A percentile compares a stretch with the other conserved stretches of the same genome.
Conservation (phyloP, 2,329 filamentous ascomycete species). For the Colletotrichum echinochloae region DNA sequence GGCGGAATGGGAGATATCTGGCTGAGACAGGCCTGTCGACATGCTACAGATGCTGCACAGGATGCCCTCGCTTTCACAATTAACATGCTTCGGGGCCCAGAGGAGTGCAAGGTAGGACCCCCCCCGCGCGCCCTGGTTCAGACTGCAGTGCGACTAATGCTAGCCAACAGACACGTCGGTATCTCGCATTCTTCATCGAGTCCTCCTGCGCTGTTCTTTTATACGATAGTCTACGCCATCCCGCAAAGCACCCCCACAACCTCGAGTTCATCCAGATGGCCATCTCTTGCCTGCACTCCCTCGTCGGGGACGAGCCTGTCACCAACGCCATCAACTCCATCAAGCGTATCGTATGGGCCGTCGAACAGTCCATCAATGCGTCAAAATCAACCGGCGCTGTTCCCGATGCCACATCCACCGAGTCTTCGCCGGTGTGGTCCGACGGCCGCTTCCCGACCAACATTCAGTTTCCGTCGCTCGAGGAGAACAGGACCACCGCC, state of each 20-base stretch:
- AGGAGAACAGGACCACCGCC: slow-evolving; percentile 29
- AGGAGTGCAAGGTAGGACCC: slow-evolving; percentile 24
- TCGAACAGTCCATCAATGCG: slow-evolving; percentile 43
- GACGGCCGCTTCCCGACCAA: slow-evolving; percentile 35
- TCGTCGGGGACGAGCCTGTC: slow-evolving; percentile 46
- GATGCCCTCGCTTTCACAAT: slow-evolving; percentile 44
- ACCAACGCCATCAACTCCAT: slow-evolving; percentile 44
- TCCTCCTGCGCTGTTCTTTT: slow-evolving; percentile 47
- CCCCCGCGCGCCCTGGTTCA: no score
- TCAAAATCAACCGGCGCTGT: slow-evolving; percentile 16
- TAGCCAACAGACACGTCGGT: slow-evolving; percentile 32
- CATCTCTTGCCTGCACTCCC: slow-evolving; percentile 16
- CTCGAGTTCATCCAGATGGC: slow-evolving; percentile 36
- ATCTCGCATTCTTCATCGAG: slow-evolving; percentile 48
- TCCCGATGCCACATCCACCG: slow-evolving; percentile 6
- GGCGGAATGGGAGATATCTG: slow-evolving; percentile 45
- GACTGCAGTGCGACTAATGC: neutral
- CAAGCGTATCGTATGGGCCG: slow-evolving; percentile 43
- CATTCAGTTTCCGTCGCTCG: slow-evolving; percentile 43
- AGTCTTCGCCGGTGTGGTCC: slow-evolving; percentile 25
- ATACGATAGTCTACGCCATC: slow-evolving; percentile 47
- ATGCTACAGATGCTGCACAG: slow-evolving; percentile 47
- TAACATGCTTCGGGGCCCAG: slow-evolving; percentile 27
- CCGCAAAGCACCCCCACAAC: slow-evolving; percentile 45
- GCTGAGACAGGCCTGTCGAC: slow-evolving; percentile 47